phyloP scores from a whole-genome alignment of 129 eudicot species.

The Silybum marianum region DNA sequence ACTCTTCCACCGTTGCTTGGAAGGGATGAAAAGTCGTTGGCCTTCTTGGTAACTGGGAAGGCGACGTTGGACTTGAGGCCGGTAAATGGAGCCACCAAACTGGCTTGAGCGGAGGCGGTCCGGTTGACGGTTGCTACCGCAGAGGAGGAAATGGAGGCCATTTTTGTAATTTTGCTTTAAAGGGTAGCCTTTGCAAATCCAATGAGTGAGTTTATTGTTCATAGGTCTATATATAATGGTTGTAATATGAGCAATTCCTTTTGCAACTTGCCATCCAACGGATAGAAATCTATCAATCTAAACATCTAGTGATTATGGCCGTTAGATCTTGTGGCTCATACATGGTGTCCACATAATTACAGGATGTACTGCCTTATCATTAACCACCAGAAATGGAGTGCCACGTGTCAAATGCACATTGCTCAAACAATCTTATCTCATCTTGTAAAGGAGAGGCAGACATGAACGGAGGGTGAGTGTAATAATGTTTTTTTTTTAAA shows the following conservation, averaged over 20 bases:
- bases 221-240: conserved; percentile 37
- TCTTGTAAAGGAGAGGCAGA: conserved; percentile 33
- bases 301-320: conserved; percentile 27
- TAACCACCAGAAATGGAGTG: conserved; percentile 20
- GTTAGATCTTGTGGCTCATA: conserved; percentile 39
- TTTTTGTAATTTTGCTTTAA: conserved; percentile 13
- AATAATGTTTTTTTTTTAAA: not conserved
- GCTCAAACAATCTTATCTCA: conserved; percentile 50
- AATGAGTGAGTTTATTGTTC: conserved; percentile 8
- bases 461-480: conserved; percentile 27
- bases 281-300: conserved; percentile 23
- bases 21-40: conserved; percentile 47
- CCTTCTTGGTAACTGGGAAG: conserved; percentile 47
- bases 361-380: conserved; percentile 37
- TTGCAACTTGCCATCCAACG: conserved; percentile 30
- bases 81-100: conserved; percentile 58
- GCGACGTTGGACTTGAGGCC: conserved; percentile 51
- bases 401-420: conserved; percentile 43
- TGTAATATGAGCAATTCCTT: not conserved
- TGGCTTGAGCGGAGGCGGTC: conserved; percentile 48
- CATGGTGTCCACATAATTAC: conserved; percentile 33
- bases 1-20: conserved; percentile 61
- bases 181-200: conserved; percentile 26
- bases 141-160: conserved; percentile 45
- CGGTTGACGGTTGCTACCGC: conserved; percentile 43